phyloP scores from a whole-genome alignment of 2,329 filamentous ascomycete species.

The Aspergillus eucalypticola region DNA sequence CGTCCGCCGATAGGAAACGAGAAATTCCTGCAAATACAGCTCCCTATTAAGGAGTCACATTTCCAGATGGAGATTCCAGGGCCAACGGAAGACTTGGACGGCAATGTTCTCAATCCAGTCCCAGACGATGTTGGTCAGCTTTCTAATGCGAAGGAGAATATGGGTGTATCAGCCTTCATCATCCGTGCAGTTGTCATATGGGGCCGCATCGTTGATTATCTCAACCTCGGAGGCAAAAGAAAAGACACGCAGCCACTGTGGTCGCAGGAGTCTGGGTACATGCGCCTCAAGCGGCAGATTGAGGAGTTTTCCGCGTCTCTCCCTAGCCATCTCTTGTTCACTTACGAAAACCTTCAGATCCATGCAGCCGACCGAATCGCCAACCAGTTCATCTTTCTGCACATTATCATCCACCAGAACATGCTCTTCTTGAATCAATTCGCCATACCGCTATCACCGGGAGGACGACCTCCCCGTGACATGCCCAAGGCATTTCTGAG shows the following conservation, averaged over 20 bases:
- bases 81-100: constrained; percentile 78
- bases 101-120: constrained; percentile 64
- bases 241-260: constrained; percentile 76
- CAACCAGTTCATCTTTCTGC: constrained; percentile 89
- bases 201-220: constrained; percentile 84
- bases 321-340: constrained; percentile 73
- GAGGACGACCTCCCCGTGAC: constrained; percentile 64
- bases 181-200: constrained; percentile 82
- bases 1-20: constrained; percentile 88
- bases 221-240: constrained; percentile 86
- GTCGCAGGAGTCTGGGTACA: constrained; percentile 76
- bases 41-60: constrained; percentile 86
- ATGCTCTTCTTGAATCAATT: constrained; percentile 88
- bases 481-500: constrained; percentile 77
- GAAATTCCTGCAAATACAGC: constrained; percentile 81
- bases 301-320: constrained; percentile 69
- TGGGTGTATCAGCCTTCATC: constrained; percentile 92
- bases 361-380: constrained; percentile 83
- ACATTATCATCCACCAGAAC: constrained; percentile 87
- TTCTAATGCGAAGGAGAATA: constrained; percentile 72
- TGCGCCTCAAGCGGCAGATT: constrained; percentile 67
- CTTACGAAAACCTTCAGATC: constrained; percentile 75
- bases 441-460: constrained; percentile 69
- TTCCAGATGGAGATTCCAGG: constrained; percentile 91
- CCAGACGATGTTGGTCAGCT: constrained; percentile 65